Percentiles rank a stretch among this genome's conserved stretches.
Evolutionary conservation across 768 basidiomycete genomes (phyloP).

Genomic region (Calocybe gangraenosa): DNA sequence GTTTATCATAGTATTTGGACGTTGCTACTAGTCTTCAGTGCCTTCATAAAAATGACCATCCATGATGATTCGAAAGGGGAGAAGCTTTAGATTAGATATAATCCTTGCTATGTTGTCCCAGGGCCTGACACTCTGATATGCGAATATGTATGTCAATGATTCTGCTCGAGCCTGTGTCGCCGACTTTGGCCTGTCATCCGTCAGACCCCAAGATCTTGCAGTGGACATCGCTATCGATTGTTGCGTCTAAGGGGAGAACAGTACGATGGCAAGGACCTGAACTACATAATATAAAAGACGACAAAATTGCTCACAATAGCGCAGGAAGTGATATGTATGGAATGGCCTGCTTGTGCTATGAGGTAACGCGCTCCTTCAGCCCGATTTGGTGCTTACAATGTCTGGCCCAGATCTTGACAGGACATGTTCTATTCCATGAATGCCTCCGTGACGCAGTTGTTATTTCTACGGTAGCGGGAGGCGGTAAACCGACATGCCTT

Average conservation of each 20-base stretch:
- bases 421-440: background rate
- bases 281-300: conserved; percentile 9
- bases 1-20: conserved; percentile 14
- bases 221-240: conserved; percentile 14
- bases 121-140: background rate
- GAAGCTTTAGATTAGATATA: background rate
- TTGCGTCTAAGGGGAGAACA: conserved; percentile 17
- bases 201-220: conserved; percentile 17
- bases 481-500: background rate
- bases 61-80: conserved; percentile 29
- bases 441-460: background rate
- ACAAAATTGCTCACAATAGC: conserved; percentile 6
- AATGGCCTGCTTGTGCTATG: conserved; percentile 24
- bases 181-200: conserved; percentile 24
- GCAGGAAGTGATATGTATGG: conserved; percentile 25
- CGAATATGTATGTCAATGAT: conserved; percentile 22
- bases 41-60: conserved; percentile 20
- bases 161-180: conserved; percentile 21
- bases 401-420: background rate
- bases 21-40: conserved; percentile 22
- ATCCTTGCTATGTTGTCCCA: too few relatives aligned
- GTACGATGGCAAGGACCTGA: conserved; percentile 26
- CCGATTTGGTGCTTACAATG: background rate
- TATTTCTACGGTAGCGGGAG: background rate
- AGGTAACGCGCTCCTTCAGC: conserved; percentile 9